Conservation (phyloP, 1,284 basidiomycete species). For the Trametes polyzona region DNA sequence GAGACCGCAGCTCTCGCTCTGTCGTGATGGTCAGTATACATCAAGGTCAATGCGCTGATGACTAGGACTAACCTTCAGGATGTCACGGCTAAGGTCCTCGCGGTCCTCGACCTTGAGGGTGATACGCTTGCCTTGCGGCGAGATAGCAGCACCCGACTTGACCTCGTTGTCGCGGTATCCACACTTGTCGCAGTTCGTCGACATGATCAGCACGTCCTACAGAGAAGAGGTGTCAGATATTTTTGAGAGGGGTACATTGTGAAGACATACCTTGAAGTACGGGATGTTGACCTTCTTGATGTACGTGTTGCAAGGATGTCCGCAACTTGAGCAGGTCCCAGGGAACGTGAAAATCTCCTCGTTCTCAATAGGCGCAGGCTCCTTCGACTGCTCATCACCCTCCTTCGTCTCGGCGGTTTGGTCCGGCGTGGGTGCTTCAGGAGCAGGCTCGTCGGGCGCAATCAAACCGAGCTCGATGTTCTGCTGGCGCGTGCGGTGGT, state of each 20-base stretch:
- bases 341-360: conserved; percentile 94
- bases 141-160: conserved; percentile 92
- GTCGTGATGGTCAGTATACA: background rate
- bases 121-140: conserved; percentile 84
- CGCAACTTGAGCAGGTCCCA: conserved; percentile 89
- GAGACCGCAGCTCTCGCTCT: conserved; percentile 94
- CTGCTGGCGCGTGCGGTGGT: conserved; percentile 83
- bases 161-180: conserved; percentile 99
- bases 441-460: conserved; percentile 43
- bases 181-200: conserved; percentile 93
- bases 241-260: background rate
- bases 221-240: background rate
- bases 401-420: conserved; percentile 12
- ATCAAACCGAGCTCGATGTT: conserved; percentile 83
- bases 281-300: conserved; percentile 99
- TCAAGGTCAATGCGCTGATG: background rate
- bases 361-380: conserved; percentile 43
- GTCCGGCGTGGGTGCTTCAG: background rate
- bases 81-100: conserved; percentile 93
- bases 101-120: conserved; percentile 90
- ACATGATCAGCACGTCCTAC: conserved; percentile 97
- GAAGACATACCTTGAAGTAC: conserved; percentile 84
- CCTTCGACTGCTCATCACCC: conserved; percentile 39
- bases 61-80: conserved; percentile 73
- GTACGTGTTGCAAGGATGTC: conserved; percentile 80